Conservation (phyloP, 2,329 filamentous ascomycete species). For the Rutstroemia sp. region DNA sequence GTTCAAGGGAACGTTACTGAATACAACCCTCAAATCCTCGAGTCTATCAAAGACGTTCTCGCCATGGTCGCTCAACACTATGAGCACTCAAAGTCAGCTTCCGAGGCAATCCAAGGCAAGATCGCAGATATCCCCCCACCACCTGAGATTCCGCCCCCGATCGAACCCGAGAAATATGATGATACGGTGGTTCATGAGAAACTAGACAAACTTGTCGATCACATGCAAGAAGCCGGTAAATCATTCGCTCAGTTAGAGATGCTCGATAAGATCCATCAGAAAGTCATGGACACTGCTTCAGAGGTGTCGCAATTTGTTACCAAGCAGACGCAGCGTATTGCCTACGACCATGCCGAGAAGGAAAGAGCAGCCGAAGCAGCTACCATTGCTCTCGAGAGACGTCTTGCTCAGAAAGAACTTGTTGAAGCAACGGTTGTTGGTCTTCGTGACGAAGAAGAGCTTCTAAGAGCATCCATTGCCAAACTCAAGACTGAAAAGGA, state of each 20-base stretch:
- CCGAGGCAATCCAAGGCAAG: conserved; percentile 47
- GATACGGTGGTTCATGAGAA: conserved; percentile 53
- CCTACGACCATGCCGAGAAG: conserved; percentile 70
- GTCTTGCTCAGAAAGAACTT: conserved; percentile 57
- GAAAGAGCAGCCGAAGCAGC: conserved; percentile 76
- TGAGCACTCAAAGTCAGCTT: conserved; percentile 70
- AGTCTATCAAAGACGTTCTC: conserved; percentile 80
- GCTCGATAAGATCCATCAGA: conserved; percentile 80
- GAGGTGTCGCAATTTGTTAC: conserved; percentile 80
- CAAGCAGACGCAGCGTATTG: conserved; percentile 65
- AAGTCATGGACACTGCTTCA: conserved; percentile 75
- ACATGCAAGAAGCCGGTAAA: conserved; percentile 58
- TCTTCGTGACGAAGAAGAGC: conserved; percentile 53
- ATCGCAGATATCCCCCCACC: conserved; percentile 46
- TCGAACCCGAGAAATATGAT: conserved; percentile 53
- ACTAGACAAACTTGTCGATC: conserved; percentile 49
- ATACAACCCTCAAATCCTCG: conserved; percentile 81
- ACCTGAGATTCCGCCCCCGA: conserved; percentile 49
- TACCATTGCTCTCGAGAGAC: conserved; percentile 71
- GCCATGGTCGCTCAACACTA: conserved; percentile 78
- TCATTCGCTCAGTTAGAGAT: conserved; percentile 70
- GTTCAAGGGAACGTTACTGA: conserved; percentile 75
- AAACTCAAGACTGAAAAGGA: conserved; percentile 56
- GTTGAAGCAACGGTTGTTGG: conserved; percentile 44
- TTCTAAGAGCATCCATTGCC: conserved; percentile 49